Evolutionary conservation across 73 alveolate species (phyloP).

Genomic region (Tetrahymena elliotti): DNA sequence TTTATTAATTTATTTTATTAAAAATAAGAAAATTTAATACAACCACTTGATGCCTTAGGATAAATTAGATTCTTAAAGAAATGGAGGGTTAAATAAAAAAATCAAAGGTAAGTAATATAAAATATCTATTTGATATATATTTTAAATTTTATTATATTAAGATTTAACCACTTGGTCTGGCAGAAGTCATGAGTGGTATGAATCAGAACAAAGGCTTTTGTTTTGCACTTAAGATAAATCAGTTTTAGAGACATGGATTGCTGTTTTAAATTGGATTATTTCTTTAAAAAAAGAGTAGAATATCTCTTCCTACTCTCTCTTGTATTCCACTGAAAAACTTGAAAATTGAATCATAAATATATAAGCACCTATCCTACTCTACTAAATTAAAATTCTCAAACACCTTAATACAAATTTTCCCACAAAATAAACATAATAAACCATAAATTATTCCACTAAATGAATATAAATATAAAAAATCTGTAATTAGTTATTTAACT

Average conservation of each 20-base stretch:
- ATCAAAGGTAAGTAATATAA: background rate
- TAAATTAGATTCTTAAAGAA: background rate
- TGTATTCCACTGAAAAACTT: background rate
- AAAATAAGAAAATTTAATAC: background rate
- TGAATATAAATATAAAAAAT: too few species aligned
- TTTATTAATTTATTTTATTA: background rate
- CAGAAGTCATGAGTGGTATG: background rate
- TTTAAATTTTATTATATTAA: background rate
- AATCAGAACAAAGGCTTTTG: background rate
- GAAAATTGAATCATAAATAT: background rate
- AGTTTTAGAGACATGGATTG: background rate
- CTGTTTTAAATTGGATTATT: background rate
- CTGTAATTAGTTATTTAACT: background rate
- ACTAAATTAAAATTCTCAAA: too few species aligned
- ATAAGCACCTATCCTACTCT: background rate
- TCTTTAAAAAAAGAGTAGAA: background rate
- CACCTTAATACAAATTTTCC: background rate
- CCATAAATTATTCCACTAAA: too few species aligned
- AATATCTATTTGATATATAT: background rate
- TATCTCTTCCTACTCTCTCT: background rate
- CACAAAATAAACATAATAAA: too few species aligned
- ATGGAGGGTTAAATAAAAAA: background rate
- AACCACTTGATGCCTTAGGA: background rate
- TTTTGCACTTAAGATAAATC: background rate
- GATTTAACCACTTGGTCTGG: background rate